Conservation (phyloP, 2,329 filamentous ascomycete genomes). For the Zymoseptoria passerinii region DNA sequence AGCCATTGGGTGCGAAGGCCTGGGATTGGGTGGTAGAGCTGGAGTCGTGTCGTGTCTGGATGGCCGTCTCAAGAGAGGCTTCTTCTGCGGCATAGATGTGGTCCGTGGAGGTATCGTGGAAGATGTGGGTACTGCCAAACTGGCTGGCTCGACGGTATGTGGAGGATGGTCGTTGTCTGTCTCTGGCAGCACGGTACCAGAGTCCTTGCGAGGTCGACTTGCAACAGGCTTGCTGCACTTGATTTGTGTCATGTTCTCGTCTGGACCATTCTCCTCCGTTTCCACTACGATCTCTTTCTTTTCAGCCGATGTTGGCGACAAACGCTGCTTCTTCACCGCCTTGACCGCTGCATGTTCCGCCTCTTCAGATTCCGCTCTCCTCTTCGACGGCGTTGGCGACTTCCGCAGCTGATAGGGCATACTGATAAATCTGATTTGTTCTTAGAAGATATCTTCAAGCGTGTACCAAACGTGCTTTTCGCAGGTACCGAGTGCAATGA, state of each 20-base stretch:
- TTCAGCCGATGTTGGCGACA: neutral
- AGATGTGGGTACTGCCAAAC: neutral
- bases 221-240: neutral
- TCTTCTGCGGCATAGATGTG: neutral
- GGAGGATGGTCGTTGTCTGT: neutral
- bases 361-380: neutral
- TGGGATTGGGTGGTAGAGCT: neutral
- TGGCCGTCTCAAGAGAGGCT: neutral
- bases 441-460: neutral
- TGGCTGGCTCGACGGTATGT: neutral
- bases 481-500: neutral
- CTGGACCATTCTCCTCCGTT: neutral
- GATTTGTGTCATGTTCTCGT: neutral
- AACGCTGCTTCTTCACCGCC: neutral
- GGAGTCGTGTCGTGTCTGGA: neutral
- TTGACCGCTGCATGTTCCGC: neutral
- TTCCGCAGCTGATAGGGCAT: neutral
- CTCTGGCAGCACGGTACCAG: neutral
- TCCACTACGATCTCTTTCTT: neutral
- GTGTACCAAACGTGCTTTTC: no score
- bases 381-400: neutral
- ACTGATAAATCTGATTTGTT: neutral
- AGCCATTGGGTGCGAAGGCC: neutral
- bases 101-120: no score
- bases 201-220: neutral